These are phyloP conservation scores for Arbutus unedo DNA, from an alignment of 148 eudicot species.

Conservation along the genomic window DNA sequence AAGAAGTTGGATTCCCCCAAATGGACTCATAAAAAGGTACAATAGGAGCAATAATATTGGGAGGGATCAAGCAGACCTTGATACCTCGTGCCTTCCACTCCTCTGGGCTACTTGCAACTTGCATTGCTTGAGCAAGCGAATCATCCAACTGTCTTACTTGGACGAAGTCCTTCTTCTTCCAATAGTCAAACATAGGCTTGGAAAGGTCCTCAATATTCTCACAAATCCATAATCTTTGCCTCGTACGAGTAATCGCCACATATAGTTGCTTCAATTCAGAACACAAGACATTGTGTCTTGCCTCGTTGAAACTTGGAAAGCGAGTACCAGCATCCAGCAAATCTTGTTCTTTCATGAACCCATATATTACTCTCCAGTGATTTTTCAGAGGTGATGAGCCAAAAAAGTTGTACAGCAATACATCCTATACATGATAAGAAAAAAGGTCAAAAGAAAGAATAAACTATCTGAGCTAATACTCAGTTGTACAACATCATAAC, in stretches of 20 bases:
- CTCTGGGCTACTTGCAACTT: conserved; percentile 65
- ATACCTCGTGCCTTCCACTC: conserved; percentile 65
- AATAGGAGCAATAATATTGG: not conserved
- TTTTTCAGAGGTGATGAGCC: conserved; percentile 59
- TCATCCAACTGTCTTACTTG: conserved; percentile 59
- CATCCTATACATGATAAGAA: conserved; percentile 41
- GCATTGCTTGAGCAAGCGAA: conserved; percentile 74
- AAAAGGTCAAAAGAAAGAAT: not conserved
- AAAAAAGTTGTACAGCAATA: conserved; percentile 61
- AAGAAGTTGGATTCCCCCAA: not conserved
- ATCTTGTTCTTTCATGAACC: conserved; percentile 43
- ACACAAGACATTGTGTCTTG: conserved; percentile 55
- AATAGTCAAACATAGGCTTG: conserved; percentile 73
- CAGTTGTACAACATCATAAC: not conserved
- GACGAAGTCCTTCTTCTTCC: conserved; percentile 58
- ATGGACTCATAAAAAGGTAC: not conserved
- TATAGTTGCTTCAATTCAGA: conserved; percentile 81
- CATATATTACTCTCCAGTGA: conserved; percentile 64
- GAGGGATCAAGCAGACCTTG: conserved; percentile 39
- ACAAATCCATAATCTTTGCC: conserved; percentile 82
- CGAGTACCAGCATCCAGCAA: conserved; percentile 33
- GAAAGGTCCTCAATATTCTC: conserved; percentile 57
- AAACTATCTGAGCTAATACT: not conserved
- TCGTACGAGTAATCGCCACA: conserved; percentile 80
- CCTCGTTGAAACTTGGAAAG: conserved; percentile 38